Evolutionary conservation across 2,329 filamentous ascomycete genomes (phyloP).

Genomic region (Aureobasidium sp.): DNA sequence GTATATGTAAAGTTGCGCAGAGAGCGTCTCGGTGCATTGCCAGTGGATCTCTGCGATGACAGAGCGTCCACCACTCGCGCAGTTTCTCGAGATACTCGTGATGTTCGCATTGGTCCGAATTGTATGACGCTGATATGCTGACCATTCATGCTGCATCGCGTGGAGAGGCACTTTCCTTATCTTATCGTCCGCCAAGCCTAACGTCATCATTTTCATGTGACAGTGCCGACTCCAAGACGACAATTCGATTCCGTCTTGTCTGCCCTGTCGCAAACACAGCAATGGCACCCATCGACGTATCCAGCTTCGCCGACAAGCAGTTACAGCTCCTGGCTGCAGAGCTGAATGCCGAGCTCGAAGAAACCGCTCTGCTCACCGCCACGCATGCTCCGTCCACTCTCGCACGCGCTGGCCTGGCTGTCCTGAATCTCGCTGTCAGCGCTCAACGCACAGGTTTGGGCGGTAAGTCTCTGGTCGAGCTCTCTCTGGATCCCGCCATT

Average conservation of each 20-base stretch:
- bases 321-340: slow-evolving; percentile 64
- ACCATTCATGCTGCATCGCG: not conserved
- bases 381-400: slow-evolving; percentile 62
- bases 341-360: slow-evolving; percentile 63
- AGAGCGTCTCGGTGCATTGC: slow-evolving; percentile 20
- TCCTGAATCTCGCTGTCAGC: slow-evolving; percentile 66
- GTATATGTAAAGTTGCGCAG: slow-evolving; percentile 20
- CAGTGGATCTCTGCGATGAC: not conserved
- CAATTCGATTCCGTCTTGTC: not conserved
- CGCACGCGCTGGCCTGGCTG: slow-evolving; percentile 68
- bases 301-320: slow-evolving; percentile 64
- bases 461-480: slow-evolving; percentile 82
- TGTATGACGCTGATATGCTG: slow-evolving; percentile 10
- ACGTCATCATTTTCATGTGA: slow-evolving; percentile 8
- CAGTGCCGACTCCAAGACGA: not conserved
- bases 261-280: not conserved
- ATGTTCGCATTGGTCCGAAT: slow-evolving; percentile 16
- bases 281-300: slow-evolving; percentile 44
- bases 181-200: slow-evolving; percentile 1
- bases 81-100: slow-evolving; percentile 18
- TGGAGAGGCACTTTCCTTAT: not conserved
- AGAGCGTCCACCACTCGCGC: slow-evolving; percentile 16
- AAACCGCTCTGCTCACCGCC: slow-evolving; percentile 61
- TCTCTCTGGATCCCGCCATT: slow-evolving; percentile 65
- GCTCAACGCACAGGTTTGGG: slow-evolving; percentile 83